Conservation (phyloP, 805 yeast genomes). For the Candida ipomoeae region DNA sequence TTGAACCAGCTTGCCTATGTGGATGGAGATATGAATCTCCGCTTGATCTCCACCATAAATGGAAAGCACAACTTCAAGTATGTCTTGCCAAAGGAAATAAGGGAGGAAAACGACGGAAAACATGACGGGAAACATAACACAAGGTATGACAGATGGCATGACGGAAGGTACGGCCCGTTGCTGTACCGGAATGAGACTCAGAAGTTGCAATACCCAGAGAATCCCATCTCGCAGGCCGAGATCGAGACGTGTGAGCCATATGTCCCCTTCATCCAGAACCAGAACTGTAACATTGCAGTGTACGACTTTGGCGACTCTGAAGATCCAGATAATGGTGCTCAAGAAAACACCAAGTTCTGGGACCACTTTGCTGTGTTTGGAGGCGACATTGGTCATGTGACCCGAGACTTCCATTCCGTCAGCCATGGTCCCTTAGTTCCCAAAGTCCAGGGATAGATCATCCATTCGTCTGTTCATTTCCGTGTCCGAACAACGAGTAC, state of each 20-base stretch:
- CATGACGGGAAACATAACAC: too few species aligned
- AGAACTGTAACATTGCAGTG: slow-evolving; percentile 28
- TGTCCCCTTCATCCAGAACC: slow-evolving; percentile 27
- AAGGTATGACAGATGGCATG: neutral
- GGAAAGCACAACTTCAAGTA: slow-evolving; percentile 39
- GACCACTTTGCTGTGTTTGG: slow-evolving; percentile 25
- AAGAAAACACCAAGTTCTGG: slow-evolving; percentile 11
- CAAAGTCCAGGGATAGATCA: too few species aligned
- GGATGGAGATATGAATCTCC: slow-evolving; percentile 28
- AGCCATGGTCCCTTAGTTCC: neutral
- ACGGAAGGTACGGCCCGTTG: slow-evolving; percentile 6
- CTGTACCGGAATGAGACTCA: neutral
- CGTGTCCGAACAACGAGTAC: too few species aligned
- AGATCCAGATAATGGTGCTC: neutral
- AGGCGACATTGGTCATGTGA: slow-evolving; percentile 16
- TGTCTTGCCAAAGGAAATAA: slow-evolving; percentile 30
- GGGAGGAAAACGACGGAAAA: neutral
- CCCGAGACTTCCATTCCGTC: slow-evolving; percentile 5
- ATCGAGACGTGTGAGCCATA: slow-evolving; percentile 50
- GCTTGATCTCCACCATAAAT: slow-evolving; percentile 34
- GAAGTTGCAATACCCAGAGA: slow-evolving; percentile 5
- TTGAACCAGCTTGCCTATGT: slow-evolving; percentile 29
- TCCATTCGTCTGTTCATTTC: too few species aligned
- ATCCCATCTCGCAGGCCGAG: slow-evolving; percentile 48
- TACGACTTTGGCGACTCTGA: slow-evolving; percentile 20